Evolutionary conservation across 1,284 basidiomycete genomes (phyloP).

Genomic region (Boletellus deceptivus): DNA sequence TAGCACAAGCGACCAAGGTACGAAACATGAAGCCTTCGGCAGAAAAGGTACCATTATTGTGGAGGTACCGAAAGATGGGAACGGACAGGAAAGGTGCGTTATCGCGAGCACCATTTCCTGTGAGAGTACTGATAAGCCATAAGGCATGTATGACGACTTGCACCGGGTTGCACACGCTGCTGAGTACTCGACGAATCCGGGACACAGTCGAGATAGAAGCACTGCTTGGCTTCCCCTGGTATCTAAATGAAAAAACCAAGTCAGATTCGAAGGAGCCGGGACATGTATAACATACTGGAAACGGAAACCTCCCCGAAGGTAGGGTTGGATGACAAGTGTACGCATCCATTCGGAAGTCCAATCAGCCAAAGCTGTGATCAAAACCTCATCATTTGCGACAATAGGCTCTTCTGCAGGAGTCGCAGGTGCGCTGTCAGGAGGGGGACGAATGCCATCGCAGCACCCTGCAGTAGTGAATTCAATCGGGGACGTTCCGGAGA

Average conservation of each 20-base stretch:
- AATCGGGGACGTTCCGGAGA: conserved; percentile 1
- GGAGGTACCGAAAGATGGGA: conserved; percentile 31
- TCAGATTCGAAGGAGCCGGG: conserved; percentile 1
- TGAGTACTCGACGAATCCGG: conserved; percentile 24
- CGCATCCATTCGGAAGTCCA: conserved; percentile 33
- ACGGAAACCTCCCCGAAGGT: conserved; percentile 16
- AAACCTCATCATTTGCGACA: conserved; percentile 5
- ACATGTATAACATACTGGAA: conserved; percentile 24
- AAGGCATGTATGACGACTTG: conserved; percentile 45
- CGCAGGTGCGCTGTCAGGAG: neutral
- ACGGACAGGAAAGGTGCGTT: conserved; percentile 27
- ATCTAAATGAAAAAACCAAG: conserved; percentile 15
- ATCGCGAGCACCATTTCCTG: conserved; percentile 4
- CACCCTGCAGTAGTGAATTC: neutral
- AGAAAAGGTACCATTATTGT: conserved; percentile 24
- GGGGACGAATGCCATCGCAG: neutral
- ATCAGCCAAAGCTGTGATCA: conserved; percentile 20
- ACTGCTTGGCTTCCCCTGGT: conserved; percentile 9
- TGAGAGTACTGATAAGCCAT: conserved; percentile 45
- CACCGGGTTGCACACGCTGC: conserved; percentile 23
- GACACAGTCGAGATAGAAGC: conserved; percentile 8
- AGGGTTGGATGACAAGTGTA: conserved; percentile 24
- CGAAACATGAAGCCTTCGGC: conserved; percentile 37
- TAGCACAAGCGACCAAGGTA: conserved; percentile 46
- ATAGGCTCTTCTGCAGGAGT: neutral